Conservation (phyloP, 805 yeast genomes). For the Debaryomyces tyrocola region DNA sequence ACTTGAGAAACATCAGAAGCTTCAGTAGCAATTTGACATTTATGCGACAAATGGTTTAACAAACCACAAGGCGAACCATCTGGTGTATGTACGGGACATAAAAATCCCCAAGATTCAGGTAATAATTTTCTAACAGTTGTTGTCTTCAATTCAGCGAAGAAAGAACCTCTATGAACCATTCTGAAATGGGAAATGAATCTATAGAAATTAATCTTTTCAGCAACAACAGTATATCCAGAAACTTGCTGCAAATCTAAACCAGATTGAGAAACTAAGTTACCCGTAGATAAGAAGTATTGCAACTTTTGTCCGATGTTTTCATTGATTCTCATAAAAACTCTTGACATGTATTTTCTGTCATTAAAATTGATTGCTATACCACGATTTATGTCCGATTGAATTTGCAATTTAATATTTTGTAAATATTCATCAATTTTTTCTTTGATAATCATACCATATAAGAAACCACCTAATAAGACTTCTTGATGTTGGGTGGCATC, state of each 20-base stretch:
- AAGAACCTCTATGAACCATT: slow-evolving; percentile 99
- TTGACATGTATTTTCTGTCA: slow-evolving; percentile 78
- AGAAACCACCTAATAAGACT: slow-evolving; percentile 89
- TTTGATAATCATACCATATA: slow-evolving; percentile 94
- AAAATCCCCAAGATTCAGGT: slow-evolving; percentile 98
- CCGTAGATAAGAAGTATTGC: slow-evolving; percentile 93
- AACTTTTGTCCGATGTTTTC: slow-evolving; percentile 94
- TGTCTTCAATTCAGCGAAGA: slow-evolving; percentile 96
- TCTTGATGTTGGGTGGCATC: slow-evolving; percentile 99
- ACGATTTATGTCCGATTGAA: slow-evolving; percentile 78
- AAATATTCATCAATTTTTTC: slow-evolving; percentile 95
- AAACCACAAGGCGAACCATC: slow-evolving; percentile 99
- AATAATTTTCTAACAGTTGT: slow-evolving; percentile 94
- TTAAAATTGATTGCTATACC: slow-evolving; percentile 79
- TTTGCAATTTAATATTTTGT: slow-evolving; percentile 66
- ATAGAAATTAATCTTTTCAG: slow-evolving; percentile 96
- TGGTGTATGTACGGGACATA: slow-evolving; percentile 98
- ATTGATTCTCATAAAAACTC: slow-evolving; percentile 76
- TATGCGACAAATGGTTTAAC: slow-evolving; percentile 93
- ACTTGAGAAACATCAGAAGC: slow-evolving; percentile 73
- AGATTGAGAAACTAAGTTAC: slow-evolving; percentile 94
- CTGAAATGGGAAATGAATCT: slow-evolving; percentile 98
- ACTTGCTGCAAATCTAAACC: slow-evolving; percentile 98
- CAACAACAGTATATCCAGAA: slow-evolving; percentile 97
- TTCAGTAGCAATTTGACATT: slow-evolving; percentile 81